A percentile compares a stretch with the other conserved stretches of the same genome.
These are phyloP conservation scores for Myxozyma nipponensis DNA, from an alignment of 805 yeast species.

Conservation along the genomic window DNA sequence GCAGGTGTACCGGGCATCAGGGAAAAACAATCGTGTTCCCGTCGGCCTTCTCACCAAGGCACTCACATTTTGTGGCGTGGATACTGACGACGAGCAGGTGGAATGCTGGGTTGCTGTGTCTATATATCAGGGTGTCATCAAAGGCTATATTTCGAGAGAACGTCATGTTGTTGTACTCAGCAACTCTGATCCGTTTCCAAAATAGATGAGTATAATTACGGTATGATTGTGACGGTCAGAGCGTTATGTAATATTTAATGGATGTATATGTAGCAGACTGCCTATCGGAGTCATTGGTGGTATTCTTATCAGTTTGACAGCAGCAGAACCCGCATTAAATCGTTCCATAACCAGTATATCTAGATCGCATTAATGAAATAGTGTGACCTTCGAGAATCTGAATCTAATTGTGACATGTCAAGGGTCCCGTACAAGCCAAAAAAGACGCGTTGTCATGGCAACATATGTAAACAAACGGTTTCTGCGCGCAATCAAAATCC, in stretches of 20 bases:
- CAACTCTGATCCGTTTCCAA: conserved; percentile 70
- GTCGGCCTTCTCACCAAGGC: conserved; percentile 46
- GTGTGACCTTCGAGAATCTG: too few species aligned
- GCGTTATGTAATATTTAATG: neutral
- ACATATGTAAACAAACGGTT: neutral
- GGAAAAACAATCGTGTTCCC: conserved; percentile 35
- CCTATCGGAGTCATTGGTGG: too few species aligned
- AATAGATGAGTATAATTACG: neutral
- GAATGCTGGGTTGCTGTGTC: conserved; percentile 69
- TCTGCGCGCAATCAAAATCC: neutral
- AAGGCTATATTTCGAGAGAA: conserved; percentile 79
- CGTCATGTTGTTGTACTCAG: conserved; percentile 71
- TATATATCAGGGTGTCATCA: conserved; percentile 57
- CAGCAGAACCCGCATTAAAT: too few species aligned
- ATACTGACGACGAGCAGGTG: conserved; percentile 45
- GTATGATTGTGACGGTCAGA: neutral
- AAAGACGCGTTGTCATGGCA: neutral
- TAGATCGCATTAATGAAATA: too few species aligned
- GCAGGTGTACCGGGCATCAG: conserved; percentile 36
- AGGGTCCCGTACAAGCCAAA: neutral
- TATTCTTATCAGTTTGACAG: too few species aligned
- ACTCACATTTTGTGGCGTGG: conserved; percentile 37
- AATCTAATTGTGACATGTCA: too few species aligned
- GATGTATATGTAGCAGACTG: too few species aligned
- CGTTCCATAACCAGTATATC: too few species aligned